Evolutionary conservation across 495 filamentous ascomycete species (phyloP).

Genomic region (Diplogelasinospora grovesii): DNA sequence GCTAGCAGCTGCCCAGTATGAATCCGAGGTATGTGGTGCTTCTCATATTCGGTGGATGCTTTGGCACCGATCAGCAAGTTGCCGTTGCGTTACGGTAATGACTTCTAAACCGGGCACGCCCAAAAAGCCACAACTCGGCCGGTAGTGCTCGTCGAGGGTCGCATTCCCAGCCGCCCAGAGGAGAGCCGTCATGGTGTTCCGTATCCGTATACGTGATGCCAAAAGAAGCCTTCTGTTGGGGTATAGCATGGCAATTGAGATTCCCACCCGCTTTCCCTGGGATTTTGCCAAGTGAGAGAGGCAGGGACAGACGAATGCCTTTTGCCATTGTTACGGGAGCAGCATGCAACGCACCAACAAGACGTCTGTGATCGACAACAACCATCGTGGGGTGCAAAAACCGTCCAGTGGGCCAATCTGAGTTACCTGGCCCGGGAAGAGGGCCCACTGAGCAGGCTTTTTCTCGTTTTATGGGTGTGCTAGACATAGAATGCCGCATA

Average conservation of each 20-base stretch:
- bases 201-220: background rate
- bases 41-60: constrained; percentile 3
- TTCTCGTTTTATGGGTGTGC: constrained; percentile 25
- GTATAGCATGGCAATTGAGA: constrained; percentile 9
- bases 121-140: constrained; percentile 6
- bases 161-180: constrained; percentile 6
- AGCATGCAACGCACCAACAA: constrained; percentile 19
- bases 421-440: constrained; percentile 13
- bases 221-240: constrained; percentile 5
- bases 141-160: constrained; percentile 15
- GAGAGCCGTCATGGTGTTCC: constrained; percentile 14
- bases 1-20: constrained; percentile 13
- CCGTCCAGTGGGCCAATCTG: constrained; percentile 26
- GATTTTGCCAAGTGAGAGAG: constrained; percentile 11
- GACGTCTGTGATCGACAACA: constrained; percentile 29
- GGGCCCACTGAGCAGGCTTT: constrained; percentile 25
- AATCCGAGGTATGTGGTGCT: constrained; percentile 11
- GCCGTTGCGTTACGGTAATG: constrained; percentile 5
- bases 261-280: constrained; percentile 13
- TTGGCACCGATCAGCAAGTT: constrained; percentile 13
- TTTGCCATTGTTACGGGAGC: constrained; percentile 12
- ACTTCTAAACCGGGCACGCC: constrained; percentile 8
- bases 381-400: constrained; percentile 31
- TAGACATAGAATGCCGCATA: constrained; percentile 21
- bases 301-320: constrained; percentile 15